A percentile compares a stretch with the other conserved stretches of the same genome.
Evolutionary conservation across 2,329 filamentous ascomycete genomes (phyloP).

Genomic region (Onygenales sp.): DNA sequence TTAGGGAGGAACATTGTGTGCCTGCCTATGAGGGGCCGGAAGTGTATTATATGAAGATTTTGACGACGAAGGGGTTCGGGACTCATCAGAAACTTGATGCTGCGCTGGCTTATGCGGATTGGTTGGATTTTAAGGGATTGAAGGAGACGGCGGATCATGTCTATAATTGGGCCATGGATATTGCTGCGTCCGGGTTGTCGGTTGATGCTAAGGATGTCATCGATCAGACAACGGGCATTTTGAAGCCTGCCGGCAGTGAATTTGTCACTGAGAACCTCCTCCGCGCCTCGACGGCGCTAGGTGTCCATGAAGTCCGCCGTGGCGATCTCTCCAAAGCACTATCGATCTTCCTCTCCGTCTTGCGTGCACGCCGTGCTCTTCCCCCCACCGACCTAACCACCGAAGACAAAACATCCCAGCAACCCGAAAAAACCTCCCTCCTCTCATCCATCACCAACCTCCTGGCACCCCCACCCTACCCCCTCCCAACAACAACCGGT

Average conservation of each 20-base stretch:
- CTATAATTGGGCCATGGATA: constrained; percentile 66
- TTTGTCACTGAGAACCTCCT: constrained; percentile 65
- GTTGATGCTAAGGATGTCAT: constrained; percentile 41
- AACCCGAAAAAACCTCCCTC: constrained; percentile 19
- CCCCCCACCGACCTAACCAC: constrained; percentile 27
- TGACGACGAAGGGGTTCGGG: constrained; percentile 71
- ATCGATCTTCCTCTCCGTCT: constrained; percentile 74
- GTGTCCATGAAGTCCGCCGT: constrained; percentile 63
- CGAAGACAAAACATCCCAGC: constrained; percentile 7
- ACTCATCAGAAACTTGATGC: constrained; percentile 72
- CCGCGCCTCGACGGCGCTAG: constrained; percentile 64
- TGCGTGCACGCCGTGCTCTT: constrained; percentile 61
- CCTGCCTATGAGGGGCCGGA: constrained; percentile 62
- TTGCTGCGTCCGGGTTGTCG: constrained; percentile 51
- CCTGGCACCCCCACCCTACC: constrained; percentile 52
- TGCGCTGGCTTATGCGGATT: constrained; percentile 72
- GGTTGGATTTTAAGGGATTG: constrained; percentile 67
- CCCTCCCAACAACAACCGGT: constrained; percentile 60
- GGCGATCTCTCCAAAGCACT: constrained; percentile 61
- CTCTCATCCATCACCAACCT: constrained; percentile 41
- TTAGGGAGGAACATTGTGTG: constrained; percentile 66
- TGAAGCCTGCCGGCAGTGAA: constrained; percentile 48
- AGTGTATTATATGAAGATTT: constrained; percentile 68
- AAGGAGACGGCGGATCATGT: constrained; percentile 58
- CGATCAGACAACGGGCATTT: constrained; percentile 52